Evolutionary conservation across 2,329 filamentous ascomycete species (phyloP), one percentile per base, ranked within the genome.

Genomic region (Didymella lethalis): DNA sequence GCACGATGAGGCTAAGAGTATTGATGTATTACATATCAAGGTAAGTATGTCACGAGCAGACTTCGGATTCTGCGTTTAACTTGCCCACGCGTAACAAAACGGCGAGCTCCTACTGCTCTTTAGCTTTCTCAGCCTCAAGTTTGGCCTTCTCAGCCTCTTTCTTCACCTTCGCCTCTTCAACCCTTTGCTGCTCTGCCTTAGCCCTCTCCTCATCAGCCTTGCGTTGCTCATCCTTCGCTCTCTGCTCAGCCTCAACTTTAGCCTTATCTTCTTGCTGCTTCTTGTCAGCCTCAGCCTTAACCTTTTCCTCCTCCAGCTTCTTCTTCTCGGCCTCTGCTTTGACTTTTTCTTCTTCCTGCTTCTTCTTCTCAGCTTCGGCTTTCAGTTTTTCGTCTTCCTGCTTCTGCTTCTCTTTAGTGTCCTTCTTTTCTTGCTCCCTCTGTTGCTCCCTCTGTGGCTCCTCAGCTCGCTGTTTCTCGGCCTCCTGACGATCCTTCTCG

Each of bases 381-480:
- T 50, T 25, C 4, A 32, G 31, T 12, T 47, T 41, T 25, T 54
- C 6, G 8, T 47, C 18, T 11, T 56, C 38, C 38, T 41, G 40
- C 25, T 41, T 52, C 40, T 52, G 31, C 46, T 54, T 23, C 11
- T 61, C 52, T n/a, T 54, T 54, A 7, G 48, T 49, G 20, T 61
- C 49, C n/a, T 53, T 51, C 25, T 43, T 25, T 11, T 43, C 40
- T 43, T 26, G 40, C 20, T 43, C 36, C 18, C 18, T 20, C 18
- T 40, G 36, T 20, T 20, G n/a, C 36, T 40, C 36, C 18, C 18
- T 20, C 18, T 40, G 36, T 20, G 11, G n/a, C 36, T 40, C 36
- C 10, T 40, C 40, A 16, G 40, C 40, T 25, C 23, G n/a, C 31
- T 61, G 29, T 49, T 56, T 59, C 36, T 61, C 52, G 25, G n/a